Evolutionary conservation across 257 asterid genomes (phyloP).

Genomic region (Agastache rugosa): DNA sequence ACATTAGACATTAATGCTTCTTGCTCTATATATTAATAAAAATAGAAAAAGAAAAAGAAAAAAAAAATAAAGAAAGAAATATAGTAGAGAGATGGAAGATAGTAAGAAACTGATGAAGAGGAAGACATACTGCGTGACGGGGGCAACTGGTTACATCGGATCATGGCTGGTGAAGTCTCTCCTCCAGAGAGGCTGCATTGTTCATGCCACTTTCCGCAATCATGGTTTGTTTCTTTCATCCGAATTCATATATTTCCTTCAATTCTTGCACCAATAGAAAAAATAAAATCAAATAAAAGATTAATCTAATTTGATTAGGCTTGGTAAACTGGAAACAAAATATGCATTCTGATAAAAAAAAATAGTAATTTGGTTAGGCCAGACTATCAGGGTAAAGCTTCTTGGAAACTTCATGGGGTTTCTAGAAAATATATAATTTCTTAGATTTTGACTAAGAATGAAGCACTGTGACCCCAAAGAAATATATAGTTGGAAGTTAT

Average conservation of each 20-base stretch:
- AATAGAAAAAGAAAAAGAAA: too few species aligned
- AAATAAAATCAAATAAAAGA: too few species aligned
- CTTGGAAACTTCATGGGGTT: neutral
- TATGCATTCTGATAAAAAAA: neutral
- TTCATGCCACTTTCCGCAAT: conserved; percentile 79
- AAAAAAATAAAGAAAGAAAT: neutral
- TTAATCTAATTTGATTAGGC: neutral
- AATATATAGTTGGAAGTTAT: too few species aligned
- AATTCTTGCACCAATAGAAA: neutral
- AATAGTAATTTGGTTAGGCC: neutral
- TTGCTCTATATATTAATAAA: too few species aligned
- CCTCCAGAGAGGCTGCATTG: conserved; percentile 58
- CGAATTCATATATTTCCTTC: too few species aligned
- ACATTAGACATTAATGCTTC: too few species aligned
- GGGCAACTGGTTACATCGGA: conserved; percentile 88
- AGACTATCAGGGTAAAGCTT: neutral
- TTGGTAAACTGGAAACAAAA: neutral
- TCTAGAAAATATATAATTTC: neutral
- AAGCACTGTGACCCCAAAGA: too few species aligned
- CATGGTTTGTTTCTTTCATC: conserved; percentile 48
- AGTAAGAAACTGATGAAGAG: conserved; percentile 35
- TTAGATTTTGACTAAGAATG: too few species aligned
- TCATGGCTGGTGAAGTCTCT: conserved; percentile 89
- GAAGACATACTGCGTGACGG: conserved; percentile 79
- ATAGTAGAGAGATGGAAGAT: conserved; percentile 38